These are phyloP conservation scores for Alternaria triticimaculans DNA, from an alignment of 2,329 filamentous ascomycete species.

Conservation along the genomic window DNA sequence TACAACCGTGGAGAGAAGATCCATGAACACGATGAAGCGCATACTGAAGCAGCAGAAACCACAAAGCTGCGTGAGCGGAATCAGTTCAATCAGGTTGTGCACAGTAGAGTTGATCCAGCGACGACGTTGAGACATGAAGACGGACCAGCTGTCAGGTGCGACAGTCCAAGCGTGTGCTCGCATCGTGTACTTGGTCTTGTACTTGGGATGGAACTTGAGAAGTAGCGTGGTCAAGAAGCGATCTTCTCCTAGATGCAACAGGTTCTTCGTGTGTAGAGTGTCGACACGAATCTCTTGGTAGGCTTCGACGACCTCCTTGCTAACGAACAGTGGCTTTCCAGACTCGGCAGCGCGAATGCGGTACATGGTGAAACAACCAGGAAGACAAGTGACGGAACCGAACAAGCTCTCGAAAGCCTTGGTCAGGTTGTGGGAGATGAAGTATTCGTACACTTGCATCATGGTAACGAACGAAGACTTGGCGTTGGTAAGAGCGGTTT, in stretches of 20 bases:
- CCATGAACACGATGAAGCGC: conserved; percentile 96
- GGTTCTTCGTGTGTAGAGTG: conserved; percentile 98
- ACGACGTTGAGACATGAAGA: conserved; percentile 97
- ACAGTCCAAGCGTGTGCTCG: conserved; percentile 95
- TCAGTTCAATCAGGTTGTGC: conserved; percentile 95
- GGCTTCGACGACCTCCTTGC: conserved; percentile 83
- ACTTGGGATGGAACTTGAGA: conserved; percentile 88
- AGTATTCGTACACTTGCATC: conserved; percentile 99
- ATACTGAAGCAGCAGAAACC: conserved; percentile 99
- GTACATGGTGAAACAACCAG: conserved; percentile 99
- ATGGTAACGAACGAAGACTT: conserved; percentile 95
- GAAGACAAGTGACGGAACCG: conserved; percentile 94
- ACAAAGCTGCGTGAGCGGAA: conserved; percentile 90
- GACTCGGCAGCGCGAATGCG: conserved; percentile 92
- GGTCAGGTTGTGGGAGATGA: conserved; percentile 95
- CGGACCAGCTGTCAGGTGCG: conserved; percentile 89
- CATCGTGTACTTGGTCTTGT: conserved; percentile 98
- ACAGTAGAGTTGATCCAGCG: conserved; percentile 99
- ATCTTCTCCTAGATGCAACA: conserved; percentile 96
- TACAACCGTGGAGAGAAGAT: conserved; percentile 88
- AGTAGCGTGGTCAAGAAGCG: conserved; percentile 94
- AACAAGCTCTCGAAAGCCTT: conserved; percentile 98
- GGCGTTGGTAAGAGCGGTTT: conserved; percentile 90
- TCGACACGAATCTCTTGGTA: conserved; percentile 96
- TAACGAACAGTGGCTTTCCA: conserved; percentile 95